Percentiles rank a stretch among this genome's conserved stretches.
Conservation (phyloP, 352 stramenopile genomes). For the Phytopythium cucurbitacearum region DNA sequence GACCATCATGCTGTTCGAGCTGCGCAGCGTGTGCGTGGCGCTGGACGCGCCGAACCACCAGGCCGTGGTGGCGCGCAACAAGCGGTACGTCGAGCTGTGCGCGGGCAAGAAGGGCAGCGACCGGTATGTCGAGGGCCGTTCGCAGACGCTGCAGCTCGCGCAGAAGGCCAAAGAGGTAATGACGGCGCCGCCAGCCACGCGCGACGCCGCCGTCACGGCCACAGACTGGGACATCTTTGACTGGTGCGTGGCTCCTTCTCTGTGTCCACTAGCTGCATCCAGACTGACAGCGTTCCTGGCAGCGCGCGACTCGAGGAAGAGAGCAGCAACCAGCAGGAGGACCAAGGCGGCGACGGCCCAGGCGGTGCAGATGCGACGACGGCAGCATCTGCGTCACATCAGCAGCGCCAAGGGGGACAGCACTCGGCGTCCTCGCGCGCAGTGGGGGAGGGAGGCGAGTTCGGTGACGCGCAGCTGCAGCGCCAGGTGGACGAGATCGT, state of each 20-base stretch:
- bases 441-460: conserved; percentile 19
- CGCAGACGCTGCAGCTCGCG: conserved; percentile 69
- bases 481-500: conserved; percentile 81
- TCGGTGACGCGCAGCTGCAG: conserved; percentile 54
- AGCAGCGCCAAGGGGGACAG: neutral
- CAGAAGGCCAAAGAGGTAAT: conserved; percentile 84
- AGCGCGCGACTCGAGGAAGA: conserved; percentile 32
- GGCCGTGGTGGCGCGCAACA: conserved; percentile 45
- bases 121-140: conserved; percentile 59
- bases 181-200: conserved; percentile 70
- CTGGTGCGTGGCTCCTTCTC: conserved; percentile 17
- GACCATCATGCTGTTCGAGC: conserved; percentile 58
- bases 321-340: conserved; percentile 28
- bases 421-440: neutral
- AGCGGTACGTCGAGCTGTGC: conserved; percentile 58
- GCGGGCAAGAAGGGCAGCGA: conserved; percentile 75
- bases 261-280: neutral
- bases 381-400: conserved; percentile 1
- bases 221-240: conserved; percentile 89
- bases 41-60: conserved; percentile 46
- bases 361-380: conserved; percentile 8
- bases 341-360: conserved; percentile 11
- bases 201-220: conserved; percentile 61
- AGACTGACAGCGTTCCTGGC: neutral
- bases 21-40: conserved; percentile 64